phyloP scores from a whole-genome alignment of 1,284 basidiomycete species.

The Leccinum pseudoinsigne region DNA sequence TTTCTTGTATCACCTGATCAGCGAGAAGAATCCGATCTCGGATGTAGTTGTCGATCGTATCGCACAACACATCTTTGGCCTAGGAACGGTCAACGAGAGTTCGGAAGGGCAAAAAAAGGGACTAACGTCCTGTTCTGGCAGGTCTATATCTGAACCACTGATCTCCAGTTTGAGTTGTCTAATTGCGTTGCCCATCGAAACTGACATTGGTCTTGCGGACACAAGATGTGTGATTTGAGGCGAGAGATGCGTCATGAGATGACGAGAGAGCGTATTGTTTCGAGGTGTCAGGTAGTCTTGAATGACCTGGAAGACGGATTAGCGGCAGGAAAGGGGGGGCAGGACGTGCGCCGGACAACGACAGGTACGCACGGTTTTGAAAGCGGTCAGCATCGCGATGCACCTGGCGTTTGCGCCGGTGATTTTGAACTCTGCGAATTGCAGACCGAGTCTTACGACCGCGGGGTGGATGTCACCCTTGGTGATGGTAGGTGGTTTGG shows the following conservation, averaged over 20 bases:
- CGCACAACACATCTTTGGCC: constrained; percentile 87
- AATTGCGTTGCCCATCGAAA: constrained; percentile 95
- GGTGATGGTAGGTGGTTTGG: constrained; percentile 56
- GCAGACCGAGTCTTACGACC: constrained; percentile 74
- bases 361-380: constrained; percentile 67
- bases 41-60: constrained; percentile 92
- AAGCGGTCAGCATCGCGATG: constrained; percentile 82
- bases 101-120: background rate
- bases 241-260: constrained; percentile 85
- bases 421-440: constrained; percentile 85
- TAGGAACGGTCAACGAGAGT: constrained; percentile 34
- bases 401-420: constrained; percentile 87
- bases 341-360: background rate
- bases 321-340: constrained; percentile 1
- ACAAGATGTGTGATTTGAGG: constrained; percentile 92
- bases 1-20: constrained; percentile 90
- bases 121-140: constrained; percentile 90
- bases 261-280: constrained; percentile 81
- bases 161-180: constrained; percentile 97
- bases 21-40: constrained; percentile 93
- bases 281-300: constrained; percentile 84
- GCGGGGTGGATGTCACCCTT: constrained; percentile 86
- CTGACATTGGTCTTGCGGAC: constrained; percentile 86
- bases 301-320: constrained; percentile 62
- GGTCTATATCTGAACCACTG: constrained; percentile 87